A percentile compares a stretch with the other conserved stretches of the same genome.
Conservation (phyloP, 108 stramenopile genomes). For the Nannochloropsis salina region DNA sequence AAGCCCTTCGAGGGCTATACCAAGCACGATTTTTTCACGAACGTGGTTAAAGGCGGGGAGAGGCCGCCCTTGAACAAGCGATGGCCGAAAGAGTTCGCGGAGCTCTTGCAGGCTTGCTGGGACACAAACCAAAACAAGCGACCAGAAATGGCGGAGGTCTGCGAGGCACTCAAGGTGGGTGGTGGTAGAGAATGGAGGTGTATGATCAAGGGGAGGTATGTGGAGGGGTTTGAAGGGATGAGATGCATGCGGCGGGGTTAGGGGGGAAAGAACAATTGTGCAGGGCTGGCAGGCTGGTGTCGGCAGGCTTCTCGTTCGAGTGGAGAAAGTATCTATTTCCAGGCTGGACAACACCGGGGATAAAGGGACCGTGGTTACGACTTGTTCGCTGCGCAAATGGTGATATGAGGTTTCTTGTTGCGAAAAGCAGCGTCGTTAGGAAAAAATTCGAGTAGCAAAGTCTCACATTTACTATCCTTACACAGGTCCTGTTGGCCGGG, state of each 20-base stretch:
- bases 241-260: no score
- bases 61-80: slow-evolving; percentile 72
- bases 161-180: slow-evolving; percentile 33
- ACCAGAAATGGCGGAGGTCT: slow-evolving; percentile 41
- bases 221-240: no score
- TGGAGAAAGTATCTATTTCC: no score
- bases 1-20: slow-evolving; percentile 83
- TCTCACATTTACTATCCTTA: background rate
- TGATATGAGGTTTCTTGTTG: no score
- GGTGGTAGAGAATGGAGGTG: background rate
- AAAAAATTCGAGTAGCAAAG: no score
- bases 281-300: no score
- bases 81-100: slow-evolving; percentile 74
- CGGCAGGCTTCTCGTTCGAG: no score
- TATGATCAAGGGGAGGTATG: background rate
- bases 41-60: slow-evolving; percentile 82
- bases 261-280: no score
- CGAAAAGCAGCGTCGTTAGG: no score
- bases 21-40: slow-evolving; percentile 70
- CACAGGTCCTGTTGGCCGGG: background rate
- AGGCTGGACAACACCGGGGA: no score
- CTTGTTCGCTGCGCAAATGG: no score
- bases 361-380: no score
- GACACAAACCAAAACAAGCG: slow-evolving; percentile 25
- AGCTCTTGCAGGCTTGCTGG: slow-evolving; percentile 54